Conservation (phyloP, 257 asterid genomes). For the Fraxinus quadrangulata region DNA sequence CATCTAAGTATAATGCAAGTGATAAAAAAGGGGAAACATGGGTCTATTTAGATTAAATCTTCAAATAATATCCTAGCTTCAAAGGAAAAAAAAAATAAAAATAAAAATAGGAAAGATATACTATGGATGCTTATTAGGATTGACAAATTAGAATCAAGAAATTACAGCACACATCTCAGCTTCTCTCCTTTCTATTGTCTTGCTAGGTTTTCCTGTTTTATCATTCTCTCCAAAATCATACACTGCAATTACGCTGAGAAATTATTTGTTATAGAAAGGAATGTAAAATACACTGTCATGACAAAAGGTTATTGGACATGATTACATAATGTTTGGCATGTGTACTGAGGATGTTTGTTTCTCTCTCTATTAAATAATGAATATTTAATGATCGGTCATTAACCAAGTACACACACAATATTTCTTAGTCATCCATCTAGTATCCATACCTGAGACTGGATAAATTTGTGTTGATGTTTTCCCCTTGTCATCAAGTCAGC, state of each 20-base stretch:
- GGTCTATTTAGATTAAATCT: neutral
- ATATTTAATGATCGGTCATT: neutral
- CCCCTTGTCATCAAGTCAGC: constrained; percentile 36
- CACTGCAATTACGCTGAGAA: neutral
- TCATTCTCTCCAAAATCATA: neutral
- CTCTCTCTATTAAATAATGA: neutral
- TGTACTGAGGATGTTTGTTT: neutral
- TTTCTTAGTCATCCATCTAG: constrained; percentile 7
- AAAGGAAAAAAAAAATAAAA: too few species aligned
- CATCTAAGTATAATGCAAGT: neutral
- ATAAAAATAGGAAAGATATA: neutral
- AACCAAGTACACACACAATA: neutral
- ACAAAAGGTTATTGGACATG: neutral
- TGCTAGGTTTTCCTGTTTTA: neutral
- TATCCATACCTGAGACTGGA: constrained; percentile 39
- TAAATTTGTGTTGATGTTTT: constrained; percentile 34
- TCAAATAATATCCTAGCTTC: neutral
- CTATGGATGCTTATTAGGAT: neutral
- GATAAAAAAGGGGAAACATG: neutral
- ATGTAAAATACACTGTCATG: neutral
- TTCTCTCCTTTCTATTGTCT: neutral
- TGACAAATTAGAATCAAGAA: neutral
- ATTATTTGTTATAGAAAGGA: neutral
- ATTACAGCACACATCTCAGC: neutral
- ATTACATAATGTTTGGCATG: neutral